Evolutionary conservation across 495 filamentous ascomycete species (phyloP), one percentile per base, ranked within the genome.

Genomic region (Clohesyomyces aquaticus): DNA sequence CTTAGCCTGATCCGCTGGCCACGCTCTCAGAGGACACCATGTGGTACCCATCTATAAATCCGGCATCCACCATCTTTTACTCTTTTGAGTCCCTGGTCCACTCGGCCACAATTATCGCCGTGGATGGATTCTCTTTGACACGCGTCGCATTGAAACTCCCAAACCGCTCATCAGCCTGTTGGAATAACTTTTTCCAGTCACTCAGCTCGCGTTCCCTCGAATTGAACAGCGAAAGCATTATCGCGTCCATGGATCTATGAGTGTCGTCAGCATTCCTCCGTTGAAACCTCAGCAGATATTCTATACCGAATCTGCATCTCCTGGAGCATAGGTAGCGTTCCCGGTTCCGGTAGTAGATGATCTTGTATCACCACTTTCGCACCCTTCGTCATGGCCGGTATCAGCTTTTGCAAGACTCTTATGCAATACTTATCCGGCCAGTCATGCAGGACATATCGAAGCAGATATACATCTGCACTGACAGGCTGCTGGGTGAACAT

Each of bases 361-460:
- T 58, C 55, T 23, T 58, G 55, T 8, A 58, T 26, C 4, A 58
- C 55, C n/a, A 58, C 42, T 19, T 47, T 58, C 18, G 55, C 55
- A 8, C 55, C 55, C 22, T 29, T 49, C 46, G 49, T 51, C 45
- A 59, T 18, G 4, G 43, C 42, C 25, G 56, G 42, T 12, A 35
- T 27, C 12, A 59, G 45, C 18, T 19, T 4, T 19, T 35, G 21
- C 16, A 59, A 9, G 2, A 59, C 27, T 9, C 50, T 50, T 42
- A 51, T 21, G 45, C 43, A 49, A 26, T 59, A 59, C 21, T 59
- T 59, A 27, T 59, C 54, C 4, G 58, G 66, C 78, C 79, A 82
- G 55, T 81, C 71, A 50, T 81, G 79, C 26, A 79, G 65, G 27
- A 78, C 76, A 45, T 73, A 61, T 2, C 73, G 69, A 32, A 77